Percentiles rank a stretch among this genome's conserved stretches.
Conservation (phyloP, 2,329 filamentous ascomycete genomes). For the Hymenoscyphus fraxineus region DNA sequence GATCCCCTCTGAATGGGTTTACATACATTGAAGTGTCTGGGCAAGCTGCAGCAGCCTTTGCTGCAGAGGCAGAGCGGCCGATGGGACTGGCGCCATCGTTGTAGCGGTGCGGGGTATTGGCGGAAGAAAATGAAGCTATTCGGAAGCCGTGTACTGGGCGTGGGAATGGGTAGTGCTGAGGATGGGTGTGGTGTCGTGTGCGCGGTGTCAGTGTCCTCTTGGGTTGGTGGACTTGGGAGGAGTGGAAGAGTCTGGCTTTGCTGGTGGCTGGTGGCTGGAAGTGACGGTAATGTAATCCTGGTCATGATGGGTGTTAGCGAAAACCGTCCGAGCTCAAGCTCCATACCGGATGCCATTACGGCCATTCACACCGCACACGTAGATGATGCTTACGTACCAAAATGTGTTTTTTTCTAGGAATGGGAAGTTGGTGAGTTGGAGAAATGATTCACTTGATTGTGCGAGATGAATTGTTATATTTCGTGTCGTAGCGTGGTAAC, state of each 20-base stretch:
- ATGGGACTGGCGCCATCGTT: slow-evolving; percentile 34
- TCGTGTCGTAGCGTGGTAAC: not conserved
- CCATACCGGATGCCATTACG: not conserved
- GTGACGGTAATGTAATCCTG: not conserved
- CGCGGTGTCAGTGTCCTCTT: not conserved
- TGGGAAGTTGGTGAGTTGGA: not conserved
- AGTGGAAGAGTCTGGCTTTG: not conserved
- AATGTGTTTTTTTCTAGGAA: not conserved
- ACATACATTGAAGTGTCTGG: slow-evolving; percentile 87
- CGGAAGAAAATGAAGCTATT: slow-evolving; percentile 1
- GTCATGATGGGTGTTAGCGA: slow-evolving; percentile 1
- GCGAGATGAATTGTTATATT: not conserved
- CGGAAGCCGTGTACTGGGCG: slow-evolving; percentile 6
- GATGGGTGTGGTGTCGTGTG: slow-evolving; percentile 6
- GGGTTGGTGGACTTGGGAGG: not conserved
- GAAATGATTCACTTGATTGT: not conserved
- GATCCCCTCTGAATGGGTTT: slow-evolving; percentile 30
- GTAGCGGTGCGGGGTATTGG: not conserved
- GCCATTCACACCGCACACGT: not conserved
- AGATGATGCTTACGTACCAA: not conserved
- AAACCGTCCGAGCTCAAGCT: slow-evolving; percentile 2
- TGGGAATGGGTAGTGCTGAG: slow-evolving; percentile 4
- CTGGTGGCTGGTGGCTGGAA: not conserved
- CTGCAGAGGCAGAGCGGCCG: slow-evolving; percentile 32
- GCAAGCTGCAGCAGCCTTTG: slow-evolving; percentile 70